phyloP scores from a whole-genome alignment of 352 stramenopile genomes.

The Phytophthora boehmeriae region DNA sequence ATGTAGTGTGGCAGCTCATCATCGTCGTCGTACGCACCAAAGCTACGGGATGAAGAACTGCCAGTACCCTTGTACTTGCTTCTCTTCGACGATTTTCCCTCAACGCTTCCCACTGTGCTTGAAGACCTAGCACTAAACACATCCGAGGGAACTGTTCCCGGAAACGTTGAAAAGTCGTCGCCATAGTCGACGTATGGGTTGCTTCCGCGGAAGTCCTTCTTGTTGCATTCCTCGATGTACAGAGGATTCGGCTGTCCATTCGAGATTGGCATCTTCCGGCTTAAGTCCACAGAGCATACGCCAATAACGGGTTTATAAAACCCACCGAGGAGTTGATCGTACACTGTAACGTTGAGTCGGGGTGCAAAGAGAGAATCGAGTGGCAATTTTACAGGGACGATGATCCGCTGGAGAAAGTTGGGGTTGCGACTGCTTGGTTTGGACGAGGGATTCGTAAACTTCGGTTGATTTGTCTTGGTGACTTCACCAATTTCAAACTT shows the following conservation, averaged over 20 bases:
- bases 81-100: constrained; percentile 10
- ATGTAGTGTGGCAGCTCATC: constrained; percentile 78
- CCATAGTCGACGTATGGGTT: constrained; percentile 76
- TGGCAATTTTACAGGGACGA: constrained; percentile 85
- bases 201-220: constrained; percentile 22
- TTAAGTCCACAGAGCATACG: constrained; percentile 75
- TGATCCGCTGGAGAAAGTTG: constrained; percentile 89
- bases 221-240: constrained; percentile 52
- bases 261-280: constrained; percentile 71
- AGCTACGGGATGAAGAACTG: constrained; percentile 33
- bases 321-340: constrained; percentile 84
- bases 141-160: constrained; percentile 42
- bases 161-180: constrained; percentile 65
- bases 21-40: constrained; percentile 47
- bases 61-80: constrained; percentile 10
- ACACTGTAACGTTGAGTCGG: constrained; percentile 84
- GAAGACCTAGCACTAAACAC: constrained; percentile 19
- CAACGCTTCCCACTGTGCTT: neutral
- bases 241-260: constrained; percentile 69
- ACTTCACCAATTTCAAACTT: constrained; percentile 87
- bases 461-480: constrained; percentile 57
- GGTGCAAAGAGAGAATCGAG: constrained; percentile 86
- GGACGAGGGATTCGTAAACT: constrained; percentile 77
- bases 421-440: constrained; percentile 82
- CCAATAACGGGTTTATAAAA: constrained; percentile 86